phyloP scores from a whole-genome alignment of 176 grass and related monocot species.

The Phoenix dactylifera region DNA sequence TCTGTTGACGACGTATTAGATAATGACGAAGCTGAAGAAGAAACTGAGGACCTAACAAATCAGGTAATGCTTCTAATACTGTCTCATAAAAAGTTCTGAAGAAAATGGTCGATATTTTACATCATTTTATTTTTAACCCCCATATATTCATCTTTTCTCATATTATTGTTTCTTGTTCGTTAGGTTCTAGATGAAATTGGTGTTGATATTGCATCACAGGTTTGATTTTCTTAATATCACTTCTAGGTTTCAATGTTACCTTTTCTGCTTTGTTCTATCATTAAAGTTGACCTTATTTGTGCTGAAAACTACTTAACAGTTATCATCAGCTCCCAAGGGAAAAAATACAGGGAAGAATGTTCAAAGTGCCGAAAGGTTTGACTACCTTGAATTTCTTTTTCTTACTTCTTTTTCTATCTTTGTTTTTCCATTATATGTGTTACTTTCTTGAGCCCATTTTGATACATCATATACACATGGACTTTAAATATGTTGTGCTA shows the following conservation, averaged over 20 bases:
- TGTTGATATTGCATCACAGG: conserved; percentile 88
- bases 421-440: background rate
- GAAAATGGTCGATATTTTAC: no score
- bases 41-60: conserved; percentile 80
- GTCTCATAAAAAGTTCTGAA: no score
- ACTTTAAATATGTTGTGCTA: no score
- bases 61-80: conserved; percentile 29
- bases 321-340: conserved; percentile 91
- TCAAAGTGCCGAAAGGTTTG: conserved; percentile 69
- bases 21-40: conserved; percentile 81
- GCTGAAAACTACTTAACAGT: conserved; percentile 25
- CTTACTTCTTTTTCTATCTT: conserved; percentile 4
- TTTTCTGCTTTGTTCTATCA: background rate
- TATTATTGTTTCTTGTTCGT: conserved; percentile 19
- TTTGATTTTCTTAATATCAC: conserved; percentile 24
- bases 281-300: conserved; percentile 5
- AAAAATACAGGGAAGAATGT: conserved; percentile 71
- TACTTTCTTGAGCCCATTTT: no score
- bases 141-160: background rate
- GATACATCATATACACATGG: no score
- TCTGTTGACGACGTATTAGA: conserved; percentile 70
- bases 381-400: background rate
- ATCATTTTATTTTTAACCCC: no score
- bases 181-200: conserved; percentile 99
- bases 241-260: background rate